Conservation (phyloP, 495 filamentous ascomycete species). For the Penicillium bovifimosum region DNA sequence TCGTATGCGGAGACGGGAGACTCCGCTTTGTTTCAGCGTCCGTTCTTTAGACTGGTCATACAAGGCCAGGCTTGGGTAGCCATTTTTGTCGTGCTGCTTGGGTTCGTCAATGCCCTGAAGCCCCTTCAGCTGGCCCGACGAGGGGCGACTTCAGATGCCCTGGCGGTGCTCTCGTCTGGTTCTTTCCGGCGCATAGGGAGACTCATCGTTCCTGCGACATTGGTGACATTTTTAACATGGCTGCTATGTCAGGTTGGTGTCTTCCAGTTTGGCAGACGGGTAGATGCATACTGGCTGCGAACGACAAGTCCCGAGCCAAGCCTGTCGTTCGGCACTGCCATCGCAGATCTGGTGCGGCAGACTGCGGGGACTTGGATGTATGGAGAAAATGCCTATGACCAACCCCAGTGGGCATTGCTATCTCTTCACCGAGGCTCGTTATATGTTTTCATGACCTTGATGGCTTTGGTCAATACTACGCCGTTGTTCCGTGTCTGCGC, state of each 20-base stretch:
- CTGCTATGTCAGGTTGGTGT: conserved; percentile 6
- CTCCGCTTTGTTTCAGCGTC: conserved; percentile 9
- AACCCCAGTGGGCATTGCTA: conserved; percentile 12
- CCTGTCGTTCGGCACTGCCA: neutral
- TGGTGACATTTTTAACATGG: conserved; percentile 6
- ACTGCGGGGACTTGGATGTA: conserved; percentile 5
- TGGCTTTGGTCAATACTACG: conserved; percentile 11
- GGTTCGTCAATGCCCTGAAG: conserved; percentile 12
- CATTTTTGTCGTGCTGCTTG: conserved; percentile 10
- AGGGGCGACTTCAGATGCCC: conserved; percentile 7
- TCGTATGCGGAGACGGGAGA: conserved; percentile 4
- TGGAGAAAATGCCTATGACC: conserved; percentile 11
- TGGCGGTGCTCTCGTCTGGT: conserved; percentile 5
- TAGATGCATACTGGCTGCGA: conserved; percentile 10
- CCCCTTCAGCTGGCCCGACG: conserved; percentile 10
- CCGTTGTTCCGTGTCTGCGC: conserved; percentile 9
- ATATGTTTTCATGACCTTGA: conserved; percentile 9
- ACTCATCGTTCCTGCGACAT: conserved; percentile 6
- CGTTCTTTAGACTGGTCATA: conserved; percentile 10
- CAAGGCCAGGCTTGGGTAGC: conserved; percentile 11
- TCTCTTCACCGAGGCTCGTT: conserved; percentile 9
- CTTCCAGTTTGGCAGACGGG: conserved; percentile 7
- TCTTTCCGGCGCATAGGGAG: conserved; percentile 12
- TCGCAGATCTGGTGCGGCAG: neutral
- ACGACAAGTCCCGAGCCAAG: conserved; percentile 7